phyloP scores from a whole-genome alignment of 2,329 filamentous ascomycete genomes.

The Calcarisporium arbuscula region DNA sequence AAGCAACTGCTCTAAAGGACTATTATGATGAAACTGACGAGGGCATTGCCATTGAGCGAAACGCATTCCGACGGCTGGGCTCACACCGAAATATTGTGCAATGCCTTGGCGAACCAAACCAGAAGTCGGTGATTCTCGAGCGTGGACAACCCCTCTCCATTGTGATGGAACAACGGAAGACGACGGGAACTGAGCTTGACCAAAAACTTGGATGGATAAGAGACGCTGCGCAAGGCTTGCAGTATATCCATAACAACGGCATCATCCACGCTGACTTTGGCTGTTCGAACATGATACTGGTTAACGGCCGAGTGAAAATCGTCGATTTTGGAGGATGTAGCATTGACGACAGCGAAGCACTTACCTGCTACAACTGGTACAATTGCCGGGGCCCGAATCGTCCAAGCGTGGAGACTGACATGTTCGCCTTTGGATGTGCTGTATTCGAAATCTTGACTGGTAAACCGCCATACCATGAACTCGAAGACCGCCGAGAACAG shows the following conservation, averaged over 20 bases:
- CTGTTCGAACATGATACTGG: slow-evolving; percentile 7
- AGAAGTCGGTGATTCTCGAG: slow-evolving; percentile 6
- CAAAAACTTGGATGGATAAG: slow-evolving; percentile 6
- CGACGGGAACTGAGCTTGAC: not conserved
- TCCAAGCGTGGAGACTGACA: slow-evolving; percentile 3
- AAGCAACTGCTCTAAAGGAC: slow-evolving; percentile 6
- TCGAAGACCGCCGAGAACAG: slow-evolving; percentile 1
- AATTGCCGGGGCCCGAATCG: slow-evolving; percentile 1
- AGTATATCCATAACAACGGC: slow-evolving; percentile 4
- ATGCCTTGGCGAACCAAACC: slow-evolving; percentile 2
- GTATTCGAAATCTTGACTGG: slow-evolving; percentile 5
- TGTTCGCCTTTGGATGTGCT: slow-evolving; percentile 4
- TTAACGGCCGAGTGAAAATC: slow-evolving; percentile 4
- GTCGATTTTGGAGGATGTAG: slow-evolving; percentile 7
- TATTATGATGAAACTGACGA: slow-evolving; percentile 6
- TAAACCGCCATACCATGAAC: slow-evolving; percentile 4
- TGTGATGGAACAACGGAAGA: not conserved
- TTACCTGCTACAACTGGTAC: slow-evolving; percentile 7
- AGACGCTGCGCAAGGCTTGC: slow-evolving; percentile 3
- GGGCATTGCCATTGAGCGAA: slow-evolving; percentile 3
- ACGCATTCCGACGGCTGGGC: slow-evolving; percentile 6
- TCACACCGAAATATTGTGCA: slow-evolving; percentile 5
- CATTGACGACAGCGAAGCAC: slow-evolving; percentile 6
- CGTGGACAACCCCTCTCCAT: slow-evolving; percentile 4
- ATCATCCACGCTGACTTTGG: slow-evolving; percentile 7